phyloP scores from a whole-genome alignment of 331 rosid genomes.

The Cydonia oblonga region DNA sequence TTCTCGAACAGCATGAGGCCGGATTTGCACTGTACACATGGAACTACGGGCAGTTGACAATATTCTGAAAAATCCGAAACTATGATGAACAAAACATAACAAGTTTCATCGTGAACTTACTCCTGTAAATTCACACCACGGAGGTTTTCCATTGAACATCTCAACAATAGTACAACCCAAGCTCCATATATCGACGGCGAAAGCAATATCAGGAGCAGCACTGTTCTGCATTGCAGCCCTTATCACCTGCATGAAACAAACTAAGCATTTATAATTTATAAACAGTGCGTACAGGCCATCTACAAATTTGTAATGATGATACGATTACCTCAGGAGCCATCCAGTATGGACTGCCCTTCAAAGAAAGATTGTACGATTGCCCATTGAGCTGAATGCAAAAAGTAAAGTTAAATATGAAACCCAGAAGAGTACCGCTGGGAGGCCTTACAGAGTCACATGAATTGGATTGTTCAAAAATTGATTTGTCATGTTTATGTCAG shows the following conservation, averaged over 20 bases:
- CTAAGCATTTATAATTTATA: neutral
- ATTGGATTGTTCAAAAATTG: neutral
- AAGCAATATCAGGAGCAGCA: slow-evolving; percentile 51
- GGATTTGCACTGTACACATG: neutral
- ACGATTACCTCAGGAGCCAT: slow-evolving; percentile 94
- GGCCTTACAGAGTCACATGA: neutral
- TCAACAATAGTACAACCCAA: slow-evolving; percentile 89
- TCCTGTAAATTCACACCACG: slow-evolving; percentile 79
- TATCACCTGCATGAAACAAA: slow-evolving; percentile 54
- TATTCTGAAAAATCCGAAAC: neutral
- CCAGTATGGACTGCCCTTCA: slow-evolving; percentile 98
- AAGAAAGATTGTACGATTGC: slow-evolving; percentile 59
- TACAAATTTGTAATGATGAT: neutral
- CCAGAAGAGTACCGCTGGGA: neutral
- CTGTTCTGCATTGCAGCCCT: slow-evolving; percentile 67
- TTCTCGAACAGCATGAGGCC: neutral
- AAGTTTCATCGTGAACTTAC: slow-evolving; percentile 37
- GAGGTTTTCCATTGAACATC: slow-evolving; percentile 88
- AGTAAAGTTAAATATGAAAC: slow-evolving; percentile 16
- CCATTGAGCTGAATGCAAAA: slow-evolving; percentile 56
- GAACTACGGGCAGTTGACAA: neutral
- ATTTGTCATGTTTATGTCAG: neutral
- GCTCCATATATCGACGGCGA: slow-evolving; percentile 96
- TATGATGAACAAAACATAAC: slow-evolving; percentile 4
- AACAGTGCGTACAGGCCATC: slow-evolving; percentile 7